Base-by-base conservation (phyloP, 306 rosid species). In the Ormosia emarginata region DNA sequence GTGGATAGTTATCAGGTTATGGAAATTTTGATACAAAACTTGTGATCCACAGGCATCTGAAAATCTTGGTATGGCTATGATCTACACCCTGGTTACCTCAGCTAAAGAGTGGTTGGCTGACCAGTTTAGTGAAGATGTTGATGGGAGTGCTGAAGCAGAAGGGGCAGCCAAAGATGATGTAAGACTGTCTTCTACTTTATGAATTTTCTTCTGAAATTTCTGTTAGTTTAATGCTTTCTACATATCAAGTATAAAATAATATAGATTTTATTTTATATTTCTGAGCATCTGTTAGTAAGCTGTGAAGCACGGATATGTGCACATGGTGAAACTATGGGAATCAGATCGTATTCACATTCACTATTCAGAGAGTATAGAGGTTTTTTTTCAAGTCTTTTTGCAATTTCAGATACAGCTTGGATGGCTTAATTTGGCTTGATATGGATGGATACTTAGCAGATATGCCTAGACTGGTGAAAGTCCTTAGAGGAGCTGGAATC, bases 41-140 rank as follows among this genome's bases (percentile, higher is more conserved):
- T 77, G 58, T 85, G 83, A 67, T 88, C 66, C 67, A 44, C 88
- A 96, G 99, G 99, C 98, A 65, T 90, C 97, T 81, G 99, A 96
- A 90, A 93, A 92, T 88, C 99, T 96, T 83, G 99, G 98, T 63
- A 96, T 96, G 99, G 97, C 99, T 71, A 96, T 96, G 99, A 85
- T 96, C n/a, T 96, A 96, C 86, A 96, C 99, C 5, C 91, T 96
- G 41, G 92, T 96, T 79, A 77, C 93, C 86, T 92, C 99, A 84
- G 94, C 94, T 67, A 92, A 93, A 90, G 98, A 96, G 87, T 93
- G 98, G 99, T 89, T 96, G 79, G 79, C 90, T 74, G 98, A 96
- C 55, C 90, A 58, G 71, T 96, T 85, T 86, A 49, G 86, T 83
- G 84, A 89, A 89, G 99, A 93, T 37, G n/a, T 67, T 81, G 71